phyloP scores from a whole-genome alignment of 192 early-diverging fungal species.

The Coemansia sp. region DNA sequence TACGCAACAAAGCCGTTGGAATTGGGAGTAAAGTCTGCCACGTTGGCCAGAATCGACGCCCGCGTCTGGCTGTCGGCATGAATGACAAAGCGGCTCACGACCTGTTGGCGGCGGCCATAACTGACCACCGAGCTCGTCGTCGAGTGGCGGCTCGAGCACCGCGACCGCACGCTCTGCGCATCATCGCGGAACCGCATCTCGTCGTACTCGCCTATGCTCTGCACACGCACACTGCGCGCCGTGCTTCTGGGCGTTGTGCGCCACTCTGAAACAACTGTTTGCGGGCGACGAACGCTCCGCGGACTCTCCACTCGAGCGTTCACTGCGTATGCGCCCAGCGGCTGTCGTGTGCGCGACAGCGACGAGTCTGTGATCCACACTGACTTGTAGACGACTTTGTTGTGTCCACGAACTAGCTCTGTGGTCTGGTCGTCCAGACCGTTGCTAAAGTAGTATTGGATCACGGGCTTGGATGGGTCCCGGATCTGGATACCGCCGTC shows the following conservation, averaged over 20 bases:
- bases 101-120: slow-evolving; percentile 24
- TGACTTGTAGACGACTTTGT: slow-evolving; percentile 46
- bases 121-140: slow-evolving; percentile 37
- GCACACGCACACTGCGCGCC: neutral
- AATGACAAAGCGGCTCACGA: slow-evolving; percentile 41
- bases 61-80: slow-evolving; percentile 29
- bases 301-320: neutral
- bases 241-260: slow-evolving; percentile 1
- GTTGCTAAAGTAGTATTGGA: slow-evolving; percentile 52
- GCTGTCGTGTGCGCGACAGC: slow-evolving; percentile 34
- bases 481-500: slow-evolving; percentile 47
- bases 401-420: slow-evolving; percentile 18
- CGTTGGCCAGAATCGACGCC: slow-evolving; percentile 24
- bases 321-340: slow-evolving; percentile 34
- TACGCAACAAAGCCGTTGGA: slow-evolving; percentile 52
- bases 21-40: slow-evolving; percentile 52
- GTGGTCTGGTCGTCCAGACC: slow-evolving; percentile 23
- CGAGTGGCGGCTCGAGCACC: slow-evolving; percentile 40
- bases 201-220: slow-evolving; percentile 11
- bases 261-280: slow-evolving; percentile 3
- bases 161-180: slow-evolving; percentile 40
- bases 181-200: slow-evolving; percentile 12
- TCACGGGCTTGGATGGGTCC: slow-evolving; percentile 21
- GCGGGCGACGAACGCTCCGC: neutral
- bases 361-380: slow-evolving; percentile 49